Base-by-base conservation (phyloP, 257 asterid genomes). In the Salvia hispanica region DNA sequence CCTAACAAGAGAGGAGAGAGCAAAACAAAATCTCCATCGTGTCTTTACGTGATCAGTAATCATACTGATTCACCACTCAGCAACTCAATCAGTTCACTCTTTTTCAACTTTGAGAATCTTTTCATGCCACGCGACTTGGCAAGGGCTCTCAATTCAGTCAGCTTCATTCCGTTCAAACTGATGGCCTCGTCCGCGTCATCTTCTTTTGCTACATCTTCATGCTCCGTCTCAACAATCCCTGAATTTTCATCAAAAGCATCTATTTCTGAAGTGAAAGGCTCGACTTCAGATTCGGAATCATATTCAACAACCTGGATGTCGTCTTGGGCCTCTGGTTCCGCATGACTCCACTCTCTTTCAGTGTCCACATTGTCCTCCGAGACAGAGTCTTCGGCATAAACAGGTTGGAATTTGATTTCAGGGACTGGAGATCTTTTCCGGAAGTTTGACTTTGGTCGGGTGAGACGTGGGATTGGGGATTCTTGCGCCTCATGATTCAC, bases 391-490 rank as follows among this genome's bases (percentile, higher is more conserved):
- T 72, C 79, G 11, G 80, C 59, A 46, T 73, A 71, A 54, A 61
- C 66, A 10, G 92, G 89, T 72, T 84, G 90, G 71, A 81, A 72
- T 74, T 79, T 85, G 77, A 56, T 76, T 64, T 67, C 87, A 2
- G 86, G 86, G 47, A 94, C 89, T 4, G 97, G 97, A 40, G 99
- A 94, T 67, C 91, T 83, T 47, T 78, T 85, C 63, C 79, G 86
- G 79, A 94, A 94, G 64, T 51, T 83, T 37, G 99, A 91, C 70
- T 79, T 85, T 34, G 99, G 99, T 44, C 99, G 82, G 74, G 70
- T 73, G 42, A 64, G 74, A 52, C 66, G 74, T 60, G 81, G 81
- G 34, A 64, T 57, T 15, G 74, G 84, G 82, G 67, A 80, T 69
- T 84, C 86, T 75, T 33, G 73, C 25, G 51, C 67, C 48, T 73